A percentile compares a stretch with the other conserved stretches of the same genome.
Conservation (phyloP, 2,329 filamentous ascomycete genomes). For the Trichoderma afroharzianum region DNA sequence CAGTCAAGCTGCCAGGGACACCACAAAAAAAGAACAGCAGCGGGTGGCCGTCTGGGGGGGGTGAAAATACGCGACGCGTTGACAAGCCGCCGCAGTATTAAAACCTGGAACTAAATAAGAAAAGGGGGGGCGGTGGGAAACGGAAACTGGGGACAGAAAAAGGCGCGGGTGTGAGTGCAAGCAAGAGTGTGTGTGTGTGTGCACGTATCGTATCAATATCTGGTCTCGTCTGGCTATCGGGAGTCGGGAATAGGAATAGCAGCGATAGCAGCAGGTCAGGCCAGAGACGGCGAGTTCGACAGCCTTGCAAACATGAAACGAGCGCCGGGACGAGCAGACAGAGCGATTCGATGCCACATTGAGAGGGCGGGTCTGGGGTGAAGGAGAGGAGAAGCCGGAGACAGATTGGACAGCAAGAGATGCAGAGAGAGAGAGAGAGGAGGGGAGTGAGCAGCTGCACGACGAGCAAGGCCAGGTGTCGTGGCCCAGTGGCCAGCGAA, state of each 20-base stretch:
- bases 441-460: conserved; percentile 15
- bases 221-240: conserved; percentile 21
- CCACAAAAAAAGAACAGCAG: not conserved
- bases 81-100: conserved; percentile 23
- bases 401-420: not conserved
- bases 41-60: conserved; percentile 6
- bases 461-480: conserved; percentile 6
- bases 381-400: conserved; percentile 14
- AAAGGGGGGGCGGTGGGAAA: conserved; percentile 21
- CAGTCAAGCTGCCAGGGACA: conserved; percentile 20
- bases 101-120: conserved; percentile 15
- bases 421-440: not conserved
- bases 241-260: conserved; percentile 20
- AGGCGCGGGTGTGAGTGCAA: conserved; percentile 1
- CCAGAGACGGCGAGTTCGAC: conserved; percentile 16
- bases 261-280: not conserved
- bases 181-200: not conserved
- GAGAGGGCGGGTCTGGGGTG: conserved; percentile 17
- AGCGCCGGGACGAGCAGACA: conserved; percentile 23
- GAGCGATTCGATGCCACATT: conserved; percentile 32
- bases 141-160: conserved; percentile 14
- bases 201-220: not conserved
- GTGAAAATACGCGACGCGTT: conserved; percentile 33
- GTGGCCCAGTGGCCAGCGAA: conserved; percentile 12
- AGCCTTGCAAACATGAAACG: conserved; percentile 31